Evolutionary conservation across 306 rosid genomes (phyloP).

Genomic region (Citrullus mucosospermus): DNA sequence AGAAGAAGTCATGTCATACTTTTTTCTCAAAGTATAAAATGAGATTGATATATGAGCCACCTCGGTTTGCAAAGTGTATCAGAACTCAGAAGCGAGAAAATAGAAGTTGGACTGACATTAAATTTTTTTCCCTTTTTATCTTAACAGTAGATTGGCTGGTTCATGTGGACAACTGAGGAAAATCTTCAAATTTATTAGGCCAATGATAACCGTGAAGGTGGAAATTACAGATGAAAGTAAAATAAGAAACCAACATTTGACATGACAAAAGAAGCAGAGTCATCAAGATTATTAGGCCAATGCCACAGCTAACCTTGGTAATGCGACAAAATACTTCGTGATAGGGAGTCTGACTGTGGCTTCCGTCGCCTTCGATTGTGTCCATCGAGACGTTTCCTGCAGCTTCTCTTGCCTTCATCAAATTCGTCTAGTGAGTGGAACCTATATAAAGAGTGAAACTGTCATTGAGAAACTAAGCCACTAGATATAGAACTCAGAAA

Average conservation of each 20-base stretch:
- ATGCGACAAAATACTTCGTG: constrained; percentile 41
- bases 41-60: not conserved
- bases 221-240: not conserved
- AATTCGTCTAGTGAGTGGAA: constrained; percentile 90
- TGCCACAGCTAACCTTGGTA: constrained; percentile 49
- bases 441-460: constrained; percentile 20
- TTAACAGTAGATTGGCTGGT: not conserved
- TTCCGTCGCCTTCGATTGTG: constrained; percentile 93
- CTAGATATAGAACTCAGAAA: not conserved
- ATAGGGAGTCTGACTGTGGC: constrained; percentile 62
- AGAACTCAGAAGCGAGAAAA: not conserved
- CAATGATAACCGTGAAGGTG: not conserved
- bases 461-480: not conserved
- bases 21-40: not conserved
- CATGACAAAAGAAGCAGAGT: not conserved
- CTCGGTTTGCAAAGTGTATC: not conserved
- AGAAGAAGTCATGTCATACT: not conserved
- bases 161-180: not conserved
- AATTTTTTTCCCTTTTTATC: not conserved
- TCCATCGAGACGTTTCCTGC: constrained; percentile 93
- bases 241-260: not conserved
- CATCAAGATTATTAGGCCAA: not conserved
- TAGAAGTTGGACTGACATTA: not conserved
- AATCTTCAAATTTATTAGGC: not conserved
- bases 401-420: constrained; percentile 97